Conservation (phyloP, 176 grass and related monocot genomes). For the Bromus sterilis region DNA sequence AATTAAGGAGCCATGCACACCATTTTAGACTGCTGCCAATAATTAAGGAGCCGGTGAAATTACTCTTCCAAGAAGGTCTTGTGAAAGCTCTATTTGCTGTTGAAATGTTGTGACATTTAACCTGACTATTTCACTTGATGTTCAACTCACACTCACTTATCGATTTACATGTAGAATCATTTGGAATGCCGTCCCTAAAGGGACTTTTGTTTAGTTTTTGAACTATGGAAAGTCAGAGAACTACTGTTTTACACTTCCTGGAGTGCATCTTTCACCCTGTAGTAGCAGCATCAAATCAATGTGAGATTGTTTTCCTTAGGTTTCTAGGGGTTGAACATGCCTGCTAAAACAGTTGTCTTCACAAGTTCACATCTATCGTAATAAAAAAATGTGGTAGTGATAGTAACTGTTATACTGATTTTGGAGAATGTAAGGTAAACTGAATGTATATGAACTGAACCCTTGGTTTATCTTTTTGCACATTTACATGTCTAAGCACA, state of each 20-base stretch:
- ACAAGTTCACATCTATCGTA: slow-evolving; percentile 77
- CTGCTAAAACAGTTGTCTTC: slow-evolving; percentile 97
- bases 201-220: background rate
- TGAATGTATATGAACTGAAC: background rate
- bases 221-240: background rate
- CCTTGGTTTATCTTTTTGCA: background rate
- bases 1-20: too few species aligned
- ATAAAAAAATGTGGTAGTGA: slow-evolving; percentile 94
- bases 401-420: slow-evolving; percentile 80
- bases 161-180: background rate
- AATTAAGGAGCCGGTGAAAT: slow-evolving; percentile 93
- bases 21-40: slow-evolving; percentile 93
- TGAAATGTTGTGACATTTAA: slow-evolving; percentile 56
- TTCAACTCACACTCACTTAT: slow-evolving; percentile 14
- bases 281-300: slow-evolving; percentile 16
- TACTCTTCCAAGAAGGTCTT: slow-evolving; percentile 97
- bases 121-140: background rate
- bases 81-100: slow-evolving; percentile 99
- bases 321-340: slow-evolving; percentile 99
- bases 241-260: background rate
- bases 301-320: slow-evolving; percentile 29
- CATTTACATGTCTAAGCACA: too few species aligned
- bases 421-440: slow-evolving; percentile 96
- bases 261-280: background rate
- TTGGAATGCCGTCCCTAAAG: background rate